Evolutionary conservation across 2,329 filamentous ascomycete species (phyloP), one percentile per base, ranked within the genome.

Genomic region (Monosporascus sp.): DNA sequence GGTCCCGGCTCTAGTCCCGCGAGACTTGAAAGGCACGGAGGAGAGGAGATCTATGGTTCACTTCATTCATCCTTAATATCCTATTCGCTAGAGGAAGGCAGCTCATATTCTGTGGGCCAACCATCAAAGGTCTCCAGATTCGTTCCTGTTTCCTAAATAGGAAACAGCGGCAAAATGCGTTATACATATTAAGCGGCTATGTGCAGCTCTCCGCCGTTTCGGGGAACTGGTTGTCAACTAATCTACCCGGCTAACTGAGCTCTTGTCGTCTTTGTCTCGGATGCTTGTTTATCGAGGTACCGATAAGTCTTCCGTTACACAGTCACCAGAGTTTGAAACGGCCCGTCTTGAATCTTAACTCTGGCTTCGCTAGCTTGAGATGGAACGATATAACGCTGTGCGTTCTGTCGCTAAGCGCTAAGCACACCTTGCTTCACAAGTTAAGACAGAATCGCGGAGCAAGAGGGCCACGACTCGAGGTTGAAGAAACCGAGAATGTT

Each of bases 91-190:
- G 57, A 53, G 51, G 55, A 50, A 43, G 51, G 41, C 52, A 52
- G 59, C 52, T 55, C 52, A 57, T 52, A 59, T 56, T 61, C 57
- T 58, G 51, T 57, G 44, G 52, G 58, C 48, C 52, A 49, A 52
- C 51, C 56, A 59, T 60, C 54, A 48, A 57, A 60, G 40, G 51
- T 31, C 60, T 58, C 53, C 46, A 60, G 51, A 48, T 56, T 51
- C 53, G 45, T 61, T 62, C 55, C 56, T 52, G 56, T 57, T 56
- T 55, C 56, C 55, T 55, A 55, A 55, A 55, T 56, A 56, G 55
- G 59, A 52, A 55, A 54, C 50, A 51, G 63, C 63, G 63, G 64
- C 60, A 65, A 66, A 66, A 65, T 63, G 57, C 53, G 53, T 46
- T 46, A 46, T 57, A 55, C 54, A 59, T 58, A 64, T 64, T 61